Percentiles rank a stretch among this genome's conserved stretches.
phyloP scores from a whole-genome alignment of 1,284 basidiomycete genomes.

The Phellinidium pouzarii region DNA sequence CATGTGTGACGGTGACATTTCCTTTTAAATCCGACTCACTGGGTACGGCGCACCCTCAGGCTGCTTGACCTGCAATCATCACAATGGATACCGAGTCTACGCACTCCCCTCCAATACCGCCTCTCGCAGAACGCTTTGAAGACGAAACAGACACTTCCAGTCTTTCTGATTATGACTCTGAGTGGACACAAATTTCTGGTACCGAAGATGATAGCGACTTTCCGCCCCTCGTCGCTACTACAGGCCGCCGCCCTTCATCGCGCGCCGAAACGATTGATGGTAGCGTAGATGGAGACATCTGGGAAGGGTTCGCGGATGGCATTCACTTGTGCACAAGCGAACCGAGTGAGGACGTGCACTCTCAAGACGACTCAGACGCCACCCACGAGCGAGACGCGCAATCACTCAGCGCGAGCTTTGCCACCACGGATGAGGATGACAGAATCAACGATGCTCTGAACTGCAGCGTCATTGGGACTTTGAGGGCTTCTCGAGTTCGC shows the following conservation, averaged over 20 bases:
- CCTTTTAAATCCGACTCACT: background rate
- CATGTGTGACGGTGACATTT: background rate
- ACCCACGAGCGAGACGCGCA: slow-evolving; percentile 3
- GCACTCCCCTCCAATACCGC: slow-evolving; percentile 4
- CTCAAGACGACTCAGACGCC: slow-evolving; percentile 10
- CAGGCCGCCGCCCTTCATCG: slow-evolving; percentile 15
- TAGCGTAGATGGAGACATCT: slow-evolving; percentile 16
- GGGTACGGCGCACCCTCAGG: slow-evolving; percentile 3
- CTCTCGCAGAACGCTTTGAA: slow-evolving; percentile 14
- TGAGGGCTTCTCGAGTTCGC: slow-evolving; percentile 13
- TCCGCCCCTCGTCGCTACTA: slow-evolving; percentile 9
- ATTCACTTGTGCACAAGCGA: background rate
- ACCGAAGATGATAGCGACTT: slow-evolving; percentile 18
- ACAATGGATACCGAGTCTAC: slow-evolving; percentile 7
- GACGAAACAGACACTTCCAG: slow-evolving; percentile 17
- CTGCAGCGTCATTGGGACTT: slow-evolving; percentile 14
- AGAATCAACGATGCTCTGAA: slow-evolving; percentile 14
- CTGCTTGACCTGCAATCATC: slow-evolving; percentile 1
- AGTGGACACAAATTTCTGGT: slow-evolving; percentile 19
- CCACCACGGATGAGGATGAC: slow-evolving; percentile 12
- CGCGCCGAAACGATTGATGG: slow-evolving; percentile 16
- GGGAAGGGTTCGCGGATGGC: slow-evolving; percentile 17
- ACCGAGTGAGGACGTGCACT: slow-evolving; percentile 1
- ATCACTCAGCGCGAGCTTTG: slow-evolving; percentile 9
- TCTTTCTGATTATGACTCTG: slow-evolving; percentile 19